Base-by-base conservation (phyloP, 176 grass and related monocot genomes). In the Musa troglodytarum region DNA sequence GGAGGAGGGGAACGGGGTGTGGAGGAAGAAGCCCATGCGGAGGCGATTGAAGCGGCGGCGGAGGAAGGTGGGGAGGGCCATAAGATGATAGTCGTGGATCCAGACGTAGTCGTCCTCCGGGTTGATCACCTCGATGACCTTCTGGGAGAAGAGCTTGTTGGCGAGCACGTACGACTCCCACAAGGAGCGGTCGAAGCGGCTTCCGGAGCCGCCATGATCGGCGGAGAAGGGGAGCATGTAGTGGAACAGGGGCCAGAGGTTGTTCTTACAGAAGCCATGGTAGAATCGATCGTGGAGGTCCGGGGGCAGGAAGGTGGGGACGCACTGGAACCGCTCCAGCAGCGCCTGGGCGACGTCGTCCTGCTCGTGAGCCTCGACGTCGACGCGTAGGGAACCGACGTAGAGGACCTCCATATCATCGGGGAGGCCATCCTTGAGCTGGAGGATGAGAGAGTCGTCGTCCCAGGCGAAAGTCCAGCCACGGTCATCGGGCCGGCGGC, bases 341-440 rank as follows among this genome's bases (percentile, higher is more conserved):
- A 91, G 85, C 10, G 77, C n/a, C 82, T 85, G 85, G 17, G 89
- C 82, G 65, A 91, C 85, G 57, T 85, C 85, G 51, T 91, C 89
- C 80, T 91, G 89, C 49, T 91, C 85, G 8, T 56, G 68, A 15
- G 57, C 1, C 26, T 78, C 85, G 49, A 91, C 85, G 74, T 91
- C 85, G 65, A 81, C 82, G 52, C 74, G 77, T 74, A 91, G 89
- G 19, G 89, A 91, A 69, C 89, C 89, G 65, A 91, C 83, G 80
- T 88, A 91, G 80, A 91, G 82, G n/a, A 91, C 89, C 83, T 91
- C 89, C 89, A 91, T 88, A 56, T 88, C 89, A 2, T 85, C 85
- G 14, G 89, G 89, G 69, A 91, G 89, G 52, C 89, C 89, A 57
- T 85, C 85, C 65, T 86, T 86, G 70, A 91, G 85, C 83, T 91